Percentiles rank a stretch among this genome's conserved stretches.
These are phyloP conservation scores for Vaccinium vitisidaea DNA, from an alignment of 148 eudicot species.

Conservation along the genomic window DNA sequence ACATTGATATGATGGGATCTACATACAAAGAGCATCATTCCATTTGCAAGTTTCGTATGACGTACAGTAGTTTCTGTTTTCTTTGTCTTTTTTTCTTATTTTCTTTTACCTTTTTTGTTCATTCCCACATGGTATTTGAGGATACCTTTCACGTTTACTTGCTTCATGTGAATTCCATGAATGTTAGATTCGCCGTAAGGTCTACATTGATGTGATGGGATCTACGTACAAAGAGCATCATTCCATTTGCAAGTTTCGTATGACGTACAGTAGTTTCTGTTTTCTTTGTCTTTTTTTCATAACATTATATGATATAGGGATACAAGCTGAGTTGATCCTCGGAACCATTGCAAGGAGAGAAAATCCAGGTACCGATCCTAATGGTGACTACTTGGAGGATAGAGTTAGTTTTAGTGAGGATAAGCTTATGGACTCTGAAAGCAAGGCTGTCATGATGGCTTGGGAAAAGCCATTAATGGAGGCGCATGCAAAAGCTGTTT, in stretches of 20 bases:
- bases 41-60: background rate
- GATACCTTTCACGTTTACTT: background rate
- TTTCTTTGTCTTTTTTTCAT: background rate
- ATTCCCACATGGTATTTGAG: background rate
- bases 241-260: background rate
- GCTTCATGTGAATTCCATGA: background rate
- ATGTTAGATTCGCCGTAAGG: too few relatives aligned
- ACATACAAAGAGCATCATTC: background rate
- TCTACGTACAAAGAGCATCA: background rate
- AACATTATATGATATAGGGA: conserved; percentile 46
- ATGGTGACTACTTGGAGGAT: conserved; percentile 74
- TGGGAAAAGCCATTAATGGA: conserved; percentile 98
- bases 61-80: too few relatives aligned
- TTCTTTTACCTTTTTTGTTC: background rate
- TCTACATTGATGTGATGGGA: background rate
- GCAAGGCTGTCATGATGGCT: conserved; percentile 97
- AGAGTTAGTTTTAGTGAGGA: conserved; percentile 91
- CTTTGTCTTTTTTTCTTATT: too few relatives aligned
- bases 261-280: background rate
- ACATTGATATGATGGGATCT: background rate
- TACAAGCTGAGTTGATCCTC: conserved; percentile 90
- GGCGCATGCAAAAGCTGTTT: conserved; percentile 93
- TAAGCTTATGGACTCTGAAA: conserved; percentile 77
- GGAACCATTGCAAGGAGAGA: conserved; percentile 89
- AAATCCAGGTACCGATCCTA: conserved; percentile 28